Evolutionary conservation across 345 rosid species (phyloP).

Genomic region (Moricandia moricandioides): DNA sequence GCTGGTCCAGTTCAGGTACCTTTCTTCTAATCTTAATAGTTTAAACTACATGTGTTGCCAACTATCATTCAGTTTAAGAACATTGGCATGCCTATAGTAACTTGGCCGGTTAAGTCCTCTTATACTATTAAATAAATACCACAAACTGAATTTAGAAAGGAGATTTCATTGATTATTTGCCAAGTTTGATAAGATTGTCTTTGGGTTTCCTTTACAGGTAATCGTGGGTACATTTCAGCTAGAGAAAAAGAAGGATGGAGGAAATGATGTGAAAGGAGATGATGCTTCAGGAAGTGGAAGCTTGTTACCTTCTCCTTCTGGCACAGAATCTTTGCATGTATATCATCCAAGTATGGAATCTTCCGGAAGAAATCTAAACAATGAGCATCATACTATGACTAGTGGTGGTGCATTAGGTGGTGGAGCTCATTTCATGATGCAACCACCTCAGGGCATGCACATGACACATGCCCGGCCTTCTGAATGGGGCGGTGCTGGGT

Average conservation of each 20-base stretch:
- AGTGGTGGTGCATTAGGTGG: slow-evolving; percentile 32
- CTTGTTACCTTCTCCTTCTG: slow-evolving; percentile 56
- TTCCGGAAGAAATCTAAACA: slow-evolving; percentile 51
- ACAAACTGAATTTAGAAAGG: not conserved
- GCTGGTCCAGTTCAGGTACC: slow-evolving; percentile 91
- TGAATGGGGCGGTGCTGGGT: slow-evolving; percentile 54
- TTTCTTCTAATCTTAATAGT: not conserved
- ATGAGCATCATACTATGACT: slow-evolving; percentile 43
- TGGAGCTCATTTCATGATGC: slow-evolving; percentile 55
- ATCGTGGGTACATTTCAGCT: slow-evolving; percentile 64
- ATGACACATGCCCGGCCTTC: slow-evolving; percentile 40
- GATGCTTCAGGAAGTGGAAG: slow-evolving; percentile 48
- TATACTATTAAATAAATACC: not conserved
- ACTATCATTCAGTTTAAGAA: not conserved
- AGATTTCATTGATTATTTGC: not conserved
- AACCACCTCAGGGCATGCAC: slow-evolving; percentile 49
- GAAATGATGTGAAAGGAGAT: slow-evolving; percentile 47
- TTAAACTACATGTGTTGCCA: not conserved
- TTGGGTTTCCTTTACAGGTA: slow-evolving; percentile 43
- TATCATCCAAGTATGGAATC: slow-evolving; percentile 50
- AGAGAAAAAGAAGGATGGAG: slow-evolving; percentile 50
- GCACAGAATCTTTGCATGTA: slow-evolving; percentile 41
- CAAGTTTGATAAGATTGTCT: not conserved
- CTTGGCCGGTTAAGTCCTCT: not conserved
- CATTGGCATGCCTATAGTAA: not conserved